phyloP scores from a whole-genome alignment of 371 early-diverging fungal genomes.

The Rhizopus stolonifer region DNA sequence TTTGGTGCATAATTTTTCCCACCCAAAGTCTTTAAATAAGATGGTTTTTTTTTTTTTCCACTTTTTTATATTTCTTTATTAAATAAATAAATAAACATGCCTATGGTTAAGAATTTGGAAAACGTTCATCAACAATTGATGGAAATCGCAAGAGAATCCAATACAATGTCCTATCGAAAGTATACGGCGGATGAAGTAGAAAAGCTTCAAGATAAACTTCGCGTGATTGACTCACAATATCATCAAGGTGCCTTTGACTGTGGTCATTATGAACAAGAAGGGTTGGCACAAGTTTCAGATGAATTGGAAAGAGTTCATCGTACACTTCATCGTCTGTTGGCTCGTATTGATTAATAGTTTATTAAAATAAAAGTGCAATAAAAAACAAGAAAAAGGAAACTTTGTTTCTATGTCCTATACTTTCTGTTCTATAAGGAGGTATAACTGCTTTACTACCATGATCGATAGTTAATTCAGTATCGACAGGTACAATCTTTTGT shows the following conservation, averaged over 20 bases:
- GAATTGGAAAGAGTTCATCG: slow-evolving; percentile 36
- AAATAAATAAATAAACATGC: slow-evolving; percentile 19
- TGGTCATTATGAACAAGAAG: slow-evolving; percentile 41
- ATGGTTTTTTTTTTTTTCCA: not conserved
- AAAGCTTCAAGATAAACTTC: slow-evolving; percentile 33
- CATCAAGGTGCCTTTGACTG: slow-evolving; percentile 20
- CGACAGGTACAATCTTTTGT: slow-evolving; percentile 19
- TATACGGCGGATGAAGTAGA: slow-evolving; percentile 36
- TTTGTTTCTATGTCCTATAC: too few relatives aligned
- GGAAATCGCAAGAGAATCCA: slow-evolving; percentile 39
- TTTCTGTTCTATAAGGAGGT: too few relatives aligned
- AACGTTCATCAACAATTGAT: slow-evolving; percentile 41
- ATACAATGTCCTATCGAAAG: slow-evolving; percentile 25
- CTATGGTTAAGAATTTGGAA: slow-evolving; percentile 33
- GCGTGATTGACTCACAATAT: slow-evolving; percentile 23
- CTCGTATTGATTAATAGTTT: slow-evolving; percentile 19
- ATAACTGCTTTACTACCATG: too few relatives aligned
- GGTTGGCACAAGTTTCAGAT: slow-evolving; percentile 38
- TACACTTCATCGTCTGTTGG: slow-evolving; percentile 29
- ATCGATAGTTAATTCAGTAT: too few relatives aligned
- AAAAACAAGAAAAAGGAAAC: too few relatives aligned
- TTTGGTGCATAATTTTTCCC: too few relatives aligned
- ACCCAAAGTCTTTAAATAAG: not conserved
- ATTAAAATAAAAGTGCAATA: too few relatives aligned
- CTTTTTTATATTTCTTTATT: not conserved